Evolutionary conservation across 352 stramenopile genomes (phyloP), one percentile per base, ranked within the genome.

Genomic region (Blastocystis sp.): DNA sequence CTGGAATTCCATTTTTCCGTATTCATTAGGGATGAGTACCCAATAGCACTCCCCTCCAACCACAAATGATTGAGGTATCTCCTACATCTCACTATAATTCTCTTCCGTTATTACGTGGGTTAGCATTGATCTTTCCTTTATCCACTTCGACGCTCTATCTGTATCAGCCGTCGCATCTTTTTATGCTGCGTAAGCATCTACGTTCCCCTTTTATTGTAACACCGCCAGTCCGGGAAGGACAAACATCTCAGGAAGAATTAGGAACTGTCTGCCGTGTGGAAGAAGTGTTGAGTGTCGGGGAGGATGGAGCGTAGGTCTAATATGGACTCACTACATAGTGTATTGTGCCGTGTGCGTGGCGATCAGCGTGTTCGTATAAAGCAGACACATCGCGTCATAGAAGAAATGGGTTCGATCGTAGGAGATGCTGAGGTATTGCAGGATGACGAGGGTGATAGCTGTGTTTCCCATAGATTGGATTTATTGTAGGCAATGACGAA

Each of bases 91-190:
- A 62, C 23, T 20, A 29, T 4, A 18, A 80, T 76, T 43, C 41
- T 20, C 43, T 80, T 11, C 70, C 70, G 20, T 47, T 80, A 6
- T n/a, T 80, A 2, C 37, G 23, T 5, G 50, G 50, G 2, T n/a
- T 80, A 2, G 70, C 70, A n/a, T 37, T 80, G 9, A 53, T 80
- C 7, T 80, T 80, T 53, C 70, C 70, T 4, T 13, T 66, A 26
- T 64, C 70, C 3, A 80, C 70, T 59, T n/a, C 45, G 70, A 80
- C 70, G 11, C 70, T 80, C 11, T 80, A 80, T 34, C 23, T 80
- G 4, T 80, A 80, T 29, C 43, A 64, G 34, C 70, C 70, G 7
- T 34, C 54, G 26, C 70, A 80, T 39, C n/a, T 80, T 23, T 80
- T 47, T 39, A 80, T 80, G 70, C 54, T 80, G 6, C 70, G 54